phyloP scores from a whole-genome alignment of 2,329 filamentous ascomycete species.

The Arthrinium phaeospermum region DNA sequence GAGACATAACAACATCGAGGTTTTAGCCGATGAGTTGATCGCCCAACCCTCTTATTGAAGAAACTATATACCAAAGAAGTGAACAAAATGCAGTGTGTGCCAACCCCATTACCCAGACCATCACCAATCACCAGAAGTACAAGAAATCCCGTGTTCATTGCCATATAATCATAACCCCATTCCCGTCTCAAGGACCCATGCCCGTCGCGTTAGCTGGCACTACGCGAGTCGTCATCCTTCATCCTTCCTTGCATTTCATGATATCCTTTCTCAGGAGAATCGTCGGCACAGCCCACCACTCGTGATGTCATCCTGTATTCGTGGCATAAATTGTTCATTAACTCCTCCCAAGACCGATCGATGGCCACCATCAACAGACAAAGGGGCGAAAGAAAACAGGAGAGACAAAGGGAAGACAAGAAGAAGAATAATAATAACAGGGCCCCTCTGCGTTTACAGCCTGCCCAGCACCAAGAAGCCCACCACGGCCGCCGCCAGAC shows the following conservation, averaged over 20 bases:
- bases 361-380: not conserved
- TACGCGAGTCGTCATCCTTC: not conserved
- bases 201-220: not conserved
- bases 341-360: not conserved
- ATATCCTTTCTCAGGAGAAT: not conserved
- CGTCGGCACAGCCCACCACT: not conserved
- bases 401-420: not conserved
- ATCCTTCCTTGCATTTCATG: not conserved
- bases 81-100: not conserved
- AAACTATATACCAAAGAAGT: slow-evolving; percentile 8
- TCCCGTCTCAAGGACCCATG: not conserved
- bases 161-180: not conserved
- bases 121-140: not conserved
- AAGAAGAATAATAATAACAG: not conserved
- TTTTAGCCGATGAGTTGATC: not conserved
- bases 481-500: not conserved
- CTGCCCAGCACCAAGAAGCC: not conserved
- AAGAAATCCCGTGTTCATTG: not conserved
- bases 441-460: not conserved
- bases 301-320: not conserved
- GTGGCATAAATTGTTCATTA: not conserved
- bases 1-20: not conserved
- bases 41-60: not conserved
- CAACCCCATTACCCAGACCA: not conserved
- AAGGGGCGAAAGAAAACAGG: not conserved